Evolutionary conservation across 139 green algal genomes (phyloP).

Genomic region (Picochlorum sp.): DNA sequence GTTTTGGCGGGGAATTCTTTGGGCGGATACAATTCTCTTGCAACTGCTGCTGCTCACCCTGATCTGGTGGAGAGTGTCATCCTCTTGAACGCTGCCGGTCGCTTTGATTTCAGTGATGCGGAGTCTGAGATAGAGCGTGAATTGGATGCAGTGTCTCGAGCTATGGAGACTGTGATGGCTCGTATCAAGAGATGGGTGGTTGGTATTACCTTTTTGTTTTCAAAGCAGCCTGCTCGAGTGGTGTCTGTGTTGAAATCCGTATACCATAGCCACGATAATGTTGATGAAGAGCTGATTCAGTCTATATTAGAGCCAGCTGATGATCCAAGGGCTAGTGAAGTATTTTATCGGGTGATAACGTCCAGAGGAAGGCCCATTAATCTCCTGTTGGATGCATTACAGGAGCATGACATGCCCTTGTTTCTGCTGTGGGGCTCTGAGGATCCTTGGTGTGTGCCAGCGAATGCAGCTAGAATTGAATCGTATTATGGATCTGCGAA

Average conservation of each 20-base stretch:
- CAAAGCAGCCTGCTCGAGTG: slow-evolving; percentile 65
- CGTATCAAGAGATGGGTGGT: slow-evolving; percentile 43
- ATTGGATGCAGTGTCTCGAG: slow-evolving; percentile 4
- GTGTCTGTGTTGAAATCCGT: slow-evolving; percentile 56
- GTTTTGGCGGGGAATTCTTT: slow-evolving; percentile 53
- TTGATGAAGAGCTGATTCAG: slow-evolving; percentile 53
- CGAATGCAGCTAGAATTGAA: slow-evolving; percentile 43
- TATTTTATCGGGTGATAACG: slow-evolving; percentile 71
- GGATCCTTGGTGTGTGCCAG: slow-evolving; percentile 71
- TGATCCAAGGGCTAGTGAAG: slow-evolving; percentile 57
- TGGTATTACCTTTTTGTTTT: slow-evolving; percentile 51
- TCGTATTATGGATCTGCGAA: slow-evolving; percentile 42
- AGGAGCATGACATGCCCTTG: slow-evolving; percentile 38
- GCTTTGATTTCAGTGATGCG: slow-evolving; percentile 28
- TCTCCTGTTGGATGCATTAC: slow-evolving; percentile 35
- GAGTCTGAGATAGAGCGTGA: not conserved
- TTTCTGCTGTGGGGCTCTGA: slow-evolving; percentile 60
- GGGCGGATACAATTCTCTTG: slow-evolving; percentile 59
- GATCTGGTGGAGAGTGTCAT: slow-evolving; percentile 54
- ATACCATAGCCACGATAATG: slow-evolving; percentile 38
- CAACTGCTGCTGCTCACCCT: slow-evolving; percentile 32
- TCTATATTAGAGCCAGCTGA: slow-evolving; percentile 49
- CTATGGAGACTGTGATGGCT: not conserved
- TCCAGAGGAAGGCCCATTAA: slow-evolving; percentile 39
- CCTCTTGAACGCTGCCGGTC: slow-evolving; percentile 59